Base-by-base conservation (phyloP, 192 early-diverging fungal species). In the Phlyctochytrium planicorne region DNA sequence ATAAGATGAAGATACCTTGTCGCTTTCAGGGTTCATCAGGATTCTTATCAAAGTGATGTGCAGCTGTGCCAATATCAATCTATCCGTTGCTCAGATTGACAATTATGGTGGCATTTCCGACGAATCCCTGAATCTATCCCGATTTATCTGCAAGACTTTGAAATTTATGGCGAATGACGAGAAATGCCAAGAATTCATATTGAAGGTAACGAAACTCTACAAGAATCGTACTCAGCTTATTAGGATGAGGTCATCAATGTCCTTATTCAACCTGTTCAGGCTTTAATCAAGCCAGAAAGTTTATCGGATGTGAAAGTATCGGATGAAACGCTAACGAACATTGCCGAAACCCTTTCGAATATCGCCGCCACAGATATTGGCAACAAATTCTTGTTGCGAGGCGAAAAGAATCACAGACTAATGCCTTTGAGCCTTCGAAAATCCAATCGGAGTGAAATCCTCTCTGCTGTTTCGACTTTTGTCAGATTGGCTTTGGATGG, bases 321-420 rank as follows among this genome's bases (percentile, higher is more conserved):
- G 36, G 70, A 72, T 60, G 3, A 24, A 25, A 61, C 53, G 25
- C 57, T 80, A 1, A 30, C 77, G 2, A 74, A 74, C 59, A 63
- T 83, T n/a, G 77, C 76, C 3, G 72, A 77, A 34, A 53, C 78
- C 12, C 55, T 84, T 2, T 71, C 76, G 14, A 60, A 67, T 53
- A 80, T 84, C 25, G 78, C 77, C 16, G 64, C 82, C 17, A 74
- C 76, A 16, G 69, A 70, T 59, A 37, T 37, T 23, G 78, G 77
- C 1, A 30, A 76, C 23, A 67, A 67, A 24, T 75, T 78, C 27
- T 34, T 84, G 3, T 37, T 77, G 23, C 17, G 65, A 53, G 33
- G 55, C 16, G 74, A 72, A 31, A 72, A 3, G 29, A 74, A 66
- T 24, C 10, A 47, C 20, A 47, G 20, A 47, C 40, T 47, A 47